Evolutionary conservation across 2,329 filamentous ascomycete genomes (phyloP).

Genomic region (Fusarium sp.): DNA sequence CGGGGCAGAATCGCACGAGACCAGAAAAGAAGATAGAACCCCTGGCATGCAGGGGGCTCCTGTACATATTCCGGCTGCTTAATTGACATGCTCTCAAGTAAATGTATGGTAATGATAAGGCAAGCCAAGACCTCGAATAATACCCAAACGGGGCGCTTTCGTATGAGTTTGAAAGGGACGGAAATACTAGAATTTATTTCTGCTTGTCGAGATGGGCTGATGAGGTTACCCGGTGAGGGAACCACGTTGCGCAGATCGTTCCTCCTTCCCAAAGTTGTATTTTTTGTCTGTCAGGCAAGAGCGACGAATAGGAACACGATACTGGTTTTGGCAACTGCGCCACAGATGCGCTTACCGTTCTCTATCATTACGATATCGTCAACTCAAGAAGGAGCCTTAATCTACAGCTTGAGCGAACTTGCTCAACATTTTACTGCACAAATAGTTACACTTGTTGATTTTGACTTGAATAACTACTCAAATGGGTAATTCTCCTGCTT

Average conservation of each 20-base stretch:
- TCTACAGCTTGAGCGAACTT: neutral
- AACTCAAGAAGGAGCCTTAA: neutral
- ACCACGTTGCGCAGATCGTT: neutral
- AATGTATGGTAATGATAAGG: constrained; percentile 34
- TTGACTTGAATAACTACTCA: neutral
- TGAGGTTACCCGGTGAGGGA: neutral
- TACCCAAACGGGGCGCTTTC: neutral
- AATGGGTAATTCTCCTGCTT: constrained; percentile 13
- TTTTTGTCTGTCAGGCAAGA: constrained; percentile 1
- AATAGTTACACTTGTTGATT: neutral
- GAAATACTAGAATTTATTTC: neutral
- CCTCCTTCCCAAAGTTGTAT: neutral
- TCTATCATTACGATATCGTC: neutral
- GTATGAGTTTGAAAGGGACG: neutral
- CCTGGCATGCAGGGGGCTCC: constrained; percentile 26
- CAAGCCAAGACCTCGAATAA: constrained; percentile 19
- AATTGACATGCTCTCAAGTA: constrained; percentile 32
- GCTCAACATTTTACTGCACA: neutral
- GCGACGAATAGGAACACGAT: neutral
- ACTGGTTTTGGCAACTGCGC: constrained; percentile 1
- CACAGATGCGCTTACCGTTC: neutral
- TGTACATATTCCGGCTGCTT: constrained; percentile 24
- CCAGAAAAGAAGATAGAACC: constrained; percentile 26
- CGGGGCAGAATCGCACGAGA: constrained; percentile 23
- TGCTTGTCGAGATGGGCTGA: neutral